Conservation (phyloP, 257 asterid species). For the Nicotiana attenuata region DNA sequence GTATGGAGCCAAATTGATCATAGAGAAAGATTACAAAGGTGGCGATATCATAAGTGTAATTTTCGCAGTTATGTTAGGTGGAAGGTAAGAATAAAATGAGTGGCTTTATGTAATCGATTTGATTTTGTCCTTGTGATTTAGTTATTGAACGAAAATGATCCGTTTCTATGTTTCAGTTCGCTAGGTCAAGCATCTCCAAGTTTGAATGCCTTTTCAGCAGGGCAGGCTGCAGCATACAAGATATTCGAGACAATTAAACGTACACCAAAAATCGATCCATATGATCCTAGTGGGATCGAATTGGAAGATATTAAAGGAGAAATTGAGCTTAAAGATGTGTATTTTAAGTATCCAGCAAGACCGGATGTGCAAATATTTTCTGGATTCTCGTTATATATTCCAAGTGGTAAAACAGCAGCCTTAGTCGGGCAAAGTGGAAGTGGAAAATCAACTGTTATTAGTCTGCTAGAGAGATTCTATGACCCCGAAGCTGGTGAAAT, state of each 20-base stretch:
- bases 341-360: conserved; percentile 67
- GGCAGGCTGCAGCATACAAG: conserved; percentile 58
- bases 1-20: conserved; percentile 52
- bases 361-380: conserved; percentile 65
- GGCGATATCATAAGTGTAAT: conserved; percentile 49
- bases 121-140: background rate
- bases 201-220: conserved; percentile 56
- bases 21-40: conserved; percentile 42
- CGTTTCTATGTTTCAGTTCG: conserved; percentile 31
- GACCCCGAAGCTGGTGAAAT: conserved; percentile 65
- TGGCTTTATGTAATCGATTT: background rate
- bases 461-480: conserved; percentile 66
- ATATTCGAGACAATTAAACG: conserved; percentile 56
- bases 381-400: conserved; percentile 47
- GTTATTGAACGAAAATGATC: background rate
- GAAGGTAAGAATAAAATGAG: conserved; percentile 40
- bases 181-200: conserved; percentile 59
- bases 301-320: conserved; percentile 57
- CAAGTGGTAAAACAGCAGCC: conserved; percentile 53
- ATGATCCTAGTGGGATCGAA: conserved; percentile 35
- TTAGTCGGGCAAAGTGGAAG: conserved; percentile 88
- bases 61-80: conserved; percentile 55
- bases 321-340: conserved; percentile 52
- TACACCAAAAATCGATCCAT: conserved; percentile 44
- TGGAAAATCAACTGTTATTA: conserved; percentile 68